phyloP scores from a whole-genome alignment of 2,329 filamentous ascomycete genomes.

The Aspergillus glaucus region DNA sequence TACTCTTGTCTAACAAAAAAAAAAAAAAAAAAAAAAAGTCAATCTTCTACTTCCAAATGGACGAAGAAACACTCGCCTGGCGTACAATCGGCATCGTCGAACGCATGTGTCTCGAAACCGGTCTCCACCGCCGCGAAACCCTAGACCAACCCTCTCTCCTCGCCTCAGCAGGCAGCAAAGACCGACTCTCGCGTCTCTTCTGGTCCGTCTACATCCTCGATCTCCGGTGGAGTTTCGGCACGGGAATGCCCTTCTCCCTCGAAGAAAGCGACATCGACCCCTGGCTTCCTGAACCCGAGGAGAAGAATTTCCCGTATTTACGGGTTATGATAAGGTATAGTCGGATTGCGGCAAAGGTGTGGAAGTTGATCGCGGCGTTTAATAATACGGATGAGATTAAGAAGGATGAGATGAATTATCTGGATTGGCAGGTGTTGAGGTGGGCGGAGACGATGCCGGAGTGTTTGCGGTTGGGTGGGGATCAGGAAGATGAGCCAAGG shows the following conservation, averaged over 20 bases:
- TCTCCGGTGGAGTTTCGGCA: slow-evolving; percentile 79
- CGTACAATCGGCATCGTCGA: slow-evolving; percentile 80
- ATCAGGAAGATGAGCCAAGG: slow-evolving; percentile 41
- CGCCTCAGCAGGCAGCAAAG: slow-evolving; percentile 54
- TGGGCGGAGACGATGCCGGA: slow-evolving; percentile 72
- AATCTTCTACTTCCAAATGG: slow-evolving; percentile 75
- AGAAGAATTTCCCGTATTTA: slow-evolving; percentile 57
- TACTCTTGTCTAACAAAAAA: slow-evolving; percentile 3
- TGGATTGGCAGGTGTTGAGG: slow-evolving; percentile 75
- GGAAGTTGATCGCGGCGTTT: slow-evolving; percentile 70
- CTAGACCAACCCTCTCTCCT: slow-evolving; percentile 59
- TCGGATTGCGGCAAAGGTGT: slow-evolving; percentile 74
- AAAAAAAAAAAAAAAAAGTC: slow-evolving; percentile 46
- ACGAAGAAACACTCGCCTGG: slow-evolving; percentile 82
- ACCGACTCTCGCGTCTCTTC: slow-evolving; percentile 66
- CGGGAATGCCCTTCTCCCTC: slow-evolving; percentile 75
- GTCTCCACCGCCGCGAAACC: slow-evolving; percentile 72
- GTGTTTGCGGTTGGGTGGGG: slow-evolving; percentile 51
- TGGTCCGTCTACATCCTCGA: slow-evolving; percentile 88
- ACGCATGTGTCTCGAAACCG: slow-evolving; percentile 70
- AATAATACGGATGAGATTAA: slow-evolving; percentile 60
- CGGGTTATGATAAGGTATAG: slow-evolving; percentile 84
- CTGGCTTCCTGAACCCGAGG: slow-evolving; percentile 65
- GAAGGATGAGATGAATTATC: slow-evolving; percentile 66
- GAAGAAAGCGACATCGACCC: slow-evolving; percentile 81